A percentile compares a stretch with the other conserved stretches of the same genome.
Conservation (phyloP, 1,284 basidiomycete species). For the Thelephora terrestris region DNA sequence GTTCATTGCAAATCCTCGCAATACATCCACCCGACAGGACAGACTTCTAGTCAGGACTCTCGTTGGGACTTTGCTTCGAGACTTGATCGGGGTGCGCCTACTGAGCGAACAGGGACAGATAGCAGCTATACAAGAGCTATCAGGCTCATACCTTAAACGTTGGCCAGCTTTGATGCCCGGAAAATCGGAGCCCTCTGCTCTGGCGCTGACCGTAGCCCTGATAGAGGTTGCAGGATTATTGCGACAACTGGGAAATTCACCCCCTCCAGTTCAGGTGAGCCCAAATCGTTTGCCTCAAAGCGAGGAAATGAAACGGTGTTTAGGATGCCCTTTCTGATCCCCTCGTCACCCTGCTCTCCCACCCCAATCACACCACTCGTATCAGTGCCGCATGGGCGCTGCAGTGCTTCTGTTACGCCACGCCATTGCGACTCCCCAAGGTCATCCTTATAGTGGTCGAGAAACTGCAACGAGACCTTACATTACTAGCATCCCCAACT, state of each 20-base stretch:
- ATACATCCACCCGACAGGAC: slow-evolving; percentile 59
- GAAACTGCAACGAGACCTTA: slow-evolving; percentile 78
- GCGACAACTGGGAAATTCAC: slow-evolving; percentile 86
- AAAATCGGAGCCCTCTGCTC: slow-evolving; percentile 59
- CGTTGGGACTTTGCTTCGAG: slow-evolving; percentile 71
- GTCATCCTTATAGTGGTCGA: slow-evolving; percentile 69
- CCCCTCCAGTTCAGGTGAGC: slow-evolving; percentile 72
- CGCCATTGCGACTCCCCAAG: slow-evolving; percentile 76
- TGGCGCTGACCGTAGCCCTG: slow-evolving; percentile 69
- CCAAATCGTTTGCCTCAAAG: neutral
- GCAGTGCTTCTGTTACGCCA: slow-evolving; percentile 82
- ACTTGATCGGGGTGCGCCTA: slow-evolving; percentile 82
- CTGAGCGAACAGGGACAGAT: slow-evolving; percentile 92
- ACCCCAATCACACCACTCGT: slow-evolving; percentile 82
- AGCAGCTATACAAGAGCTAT: slow-evolving; percentile 79
- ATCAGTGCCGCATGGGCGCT: slow-evolving; percentile 83
- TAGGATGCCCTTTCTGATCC: slow-evolving; percentile 85
- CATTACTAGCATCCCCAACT: slow-evolving; percentile 53
- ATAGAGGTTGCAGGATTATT: slow-evolving; percentile 81
- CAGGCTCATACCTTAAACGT: slow-evolving; percentile 72
- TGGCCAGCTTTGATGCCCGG: slow-evolving; percentile 93
- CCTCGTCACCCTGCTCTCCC: slow-evolving; percentile 74
- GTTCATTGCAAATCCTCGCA: slow-evolving; percentile 52
- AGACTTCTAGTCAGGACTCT: slow-evolving; percentile 63
- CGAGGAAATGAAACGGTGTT: neutral